Base-by-base conservation (phyloP, 768 basidiomycete species). In the Pholiota microspora region DNA sequence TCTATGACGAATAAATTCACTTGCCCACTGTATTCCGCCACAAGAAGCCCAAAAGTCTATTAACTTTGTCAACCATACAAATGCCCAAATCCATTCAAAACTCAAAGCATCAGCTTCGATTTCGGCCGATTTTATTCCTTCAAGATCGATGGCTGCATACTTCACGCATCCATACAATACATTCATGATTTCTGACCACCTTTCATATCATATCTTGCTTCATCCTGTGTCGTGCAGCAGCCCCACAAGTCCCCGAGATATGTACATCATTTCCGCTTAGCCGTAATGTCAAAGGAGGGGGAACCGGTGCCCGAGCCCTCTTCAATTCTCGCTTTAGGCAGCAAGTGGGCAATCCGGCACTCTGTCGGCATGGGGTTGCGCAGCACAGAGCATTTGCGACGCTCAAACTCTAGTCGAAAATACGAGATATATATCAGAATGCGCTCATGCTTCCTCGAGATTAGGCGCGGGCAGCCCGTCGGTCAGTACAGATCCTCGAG, bases 381-480 rank as follows among this genome's bases (percentile, higher is more conserved):
- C 13, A 29, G 9, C 15, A 15, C 46, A 29, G 18, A 29, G 16
- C n/a, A 48, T 18, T 31, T 16, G 9, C n/a, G n/a, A n/a, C n/a
- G n/a, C n/a, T n/a, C n/a, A n/a, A n/a, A n/a, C n/a, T n/a, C n/a
- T n/a, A n/a, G n/a, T n/a, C n/a, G n/a, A n/a, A n/a, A n/a, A n/a
- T n/a, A n/a, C n/a, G n/a, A 21, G n/a, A 31, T 29, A 15, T 27
- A 48, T 46, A 50, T 49, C 46, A 52, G 24, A 52, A 52, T 42
- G 47, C 42, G 50, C 52, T 32, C 4, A 52, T 44, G 51, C 51
- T 48, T 56, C 59, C 29, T 60, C 35, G 55, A 56, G 59, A 60
- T 60, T 28, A 23, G 38, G 18, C 16, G 6, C 29, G 12, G n/a
- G n/a, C n/a, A n/a, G n/a, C n/a, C 29, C 6, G 29, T 31, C 45